These are phyloP conservation scores for Chloromonas sp. DNA, from an alignment of 163 green algal species.

Conservation along the genomic window DNA sequence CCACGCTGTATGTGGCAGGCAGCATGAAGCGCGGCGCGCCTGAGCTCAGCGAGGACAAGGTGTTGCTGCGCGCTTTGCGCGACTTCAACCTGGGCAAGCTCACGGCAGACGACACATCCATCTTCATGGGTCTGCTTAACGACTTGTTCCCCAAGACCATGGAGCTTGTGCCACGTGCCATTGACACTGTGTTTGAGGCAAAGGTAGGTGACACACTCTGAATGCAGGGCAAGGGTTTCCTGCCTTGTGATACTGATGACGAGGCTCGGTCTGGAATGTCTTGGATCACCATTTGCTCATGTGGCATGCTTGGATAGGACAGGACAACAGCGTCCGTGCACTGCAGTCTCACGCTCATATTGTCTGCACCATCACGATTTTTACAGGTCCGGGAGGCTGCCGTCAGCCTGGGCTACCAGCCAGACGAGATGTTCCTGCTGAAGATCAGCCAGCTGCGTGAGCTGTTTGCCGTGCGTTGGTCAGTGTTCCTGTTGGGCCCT, in stretches of 20 bases:
- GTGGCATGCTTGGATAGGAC: too few species aligned
- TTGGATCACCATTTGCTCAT: too few species aligned
- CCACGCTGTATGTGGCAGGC: slow-evolving; percentile 88
- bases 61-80: slow-evolving; percentile 82
- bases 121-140: slow-evolving; percentile 90
- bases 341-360: too few species aligned
- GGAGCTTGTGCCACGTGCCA: slow-evolving; percentile 74
- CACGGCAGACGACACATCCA: slow-evolving; percentile 79
- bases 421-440: slow-evolving; percentile 83
- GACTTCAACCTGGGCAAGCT: slow-evolving; percentile 97
- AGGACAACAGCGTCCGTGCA: too few species aligned
- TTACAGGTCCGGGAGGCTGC: slow-evolving; percentile 68
- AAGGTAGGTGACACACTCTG: slow-evolving; percentile 29
- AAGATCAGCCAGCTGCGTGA: slow-evolving; percentile 89
- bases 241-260: neutral
- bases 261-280: too few species aligned
- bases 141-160: slow-evolving; percentile 90
- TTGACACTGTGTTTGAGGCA: slow-evolving; percentile 77
- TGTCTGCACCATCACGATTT: neutral
- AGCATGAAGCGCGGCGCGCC: slow-evolving; percentile 83
- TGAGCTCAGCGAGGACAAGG: slow-evolving; percentile 85
- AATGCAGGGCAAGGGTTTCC: too few species aligned
- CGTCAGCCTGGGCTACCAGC: slow-evolving; percentile 76
- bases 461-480: slow-evolving; percentile 88
- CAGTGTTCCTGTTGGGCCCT: slow-evolving; percentile 88